Base-by-base conservation (phyloP, 331 rosid species). In the Ulmus americana region DNA sequence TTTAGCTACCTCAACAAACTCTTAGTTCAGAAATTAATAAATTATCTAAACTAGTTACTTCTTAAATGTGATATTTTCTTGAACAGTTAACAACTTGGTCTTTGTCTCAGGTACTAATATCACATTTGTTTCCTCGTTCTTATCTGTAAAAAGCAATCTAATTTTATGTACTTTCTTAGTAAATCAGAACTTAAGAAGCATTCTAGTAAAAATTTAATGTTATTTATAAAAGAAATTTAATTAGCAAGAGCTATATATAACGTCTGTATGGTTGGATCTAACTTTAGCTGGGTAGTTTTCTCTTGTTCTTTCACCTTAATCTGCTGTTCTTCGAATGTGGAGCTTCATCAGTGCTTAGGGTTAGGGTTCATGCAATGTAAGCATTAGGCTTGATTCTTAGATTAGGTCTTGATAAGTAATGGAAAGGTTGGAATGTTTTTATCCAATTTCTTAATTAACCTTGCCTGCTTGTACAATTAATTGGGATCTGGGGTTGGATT, bases 291-390 rank as follows among this genome's bases (percentile, higher is more conserved):
- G 53, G 51, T 52, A 40, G 41, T 65, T 15, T 7, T 50, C 56
- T 41, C 40, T 65, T 59, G 49, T 46, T 39, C 10, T 55, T 18
- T 16, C 10, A 53, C 35, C 7, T 55, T 2, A 8, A 7, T 38
- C 15, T 55, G 12, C 41, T 28, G 5, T 55, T 4, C 39, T 15
- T 49, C 20, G 54, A 12, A 49, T 47, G 4, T 10, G 12, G 3
- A 7, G 14, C 10, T 1, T 10, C 8, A 7, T 9, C 3, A 11
- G 1, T 12, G 10, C 9, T 55, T 88, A 81, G 91, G 91, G 91
- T 81, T 83, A 85, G 95, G 90, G 90, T 78, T 85, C 80, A 65
- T 70, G 72, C 64, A 45, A 65, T 70, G 72, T 61, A 45, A 48
- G 65, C 40, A 5, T 42, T 59, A 42, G 69, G 58, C 18, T 64